Percentiles rank a stretch among this genome's conserved stretches.
Evolutionary conservation across 768 basidiomycete genomes (phyloP).

Genomic region (Exidia glandulosa): DNA sequence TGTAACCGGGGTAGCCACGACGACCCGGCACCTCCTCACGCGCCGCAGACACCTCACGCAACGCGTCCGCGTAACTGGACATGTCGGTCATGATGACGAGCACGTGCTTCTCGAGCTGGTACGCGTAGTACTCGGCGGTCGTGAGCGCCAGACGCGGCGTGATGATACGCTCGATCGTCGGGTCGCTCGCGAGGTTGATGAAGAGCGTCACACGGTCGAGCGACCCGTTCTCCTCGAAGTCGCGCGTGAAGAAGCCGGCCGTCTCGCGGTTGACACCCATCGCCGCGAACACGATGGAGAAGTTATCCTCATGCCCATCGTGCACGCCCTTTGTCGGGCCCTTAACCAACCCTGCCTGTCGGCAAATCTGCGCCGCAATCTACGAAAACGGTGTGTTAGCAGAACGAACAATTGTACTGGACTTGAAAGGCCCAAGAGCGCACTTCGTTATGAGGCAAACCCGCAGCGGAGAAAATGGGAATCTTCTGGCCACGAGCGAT

Average conservation of each 20-base stretch:
- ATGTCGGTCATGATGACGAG: conserved; percentile 98
- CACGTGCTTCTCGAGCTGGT: conserved; percentile 99
- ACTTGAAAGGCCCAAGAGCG: conserved; percentile 14
- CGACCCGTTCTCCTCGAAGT: conserved; percentile 98
- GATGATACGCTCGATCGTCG: conserved; percentile 99
- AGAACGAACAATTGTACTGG: conserved; percentile 2
- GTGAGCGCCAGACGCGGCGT: conserved; percentile 96
- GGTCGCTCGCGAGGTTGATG: conserved; percentile 97
- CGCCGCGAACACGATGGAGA: conserved; percentile 98
- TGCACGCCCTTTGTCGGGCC: conserved; percentile 94
- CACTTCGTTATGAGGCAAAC: conserved; percentile 97
- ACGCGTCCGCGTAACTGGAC: conserved; percentile 94
- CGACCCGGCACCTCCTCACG: conserved; percentile 99
- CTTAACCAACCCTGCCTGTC: conserved; percentile 95
- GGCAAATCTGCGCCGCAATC: conserved; percentile 99
- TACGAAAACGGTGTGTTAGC: conserved; percentile 20
- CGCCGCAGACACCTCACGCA: conserved; percentile 96
- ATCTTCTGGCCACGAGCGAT: conserved; percentile 99
- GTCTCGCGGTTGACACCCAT: conserved; percentile 99
- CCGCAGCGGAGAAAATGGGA: conserved; percentile 98
- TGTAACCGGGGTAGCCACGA: conserved; percentile 95
- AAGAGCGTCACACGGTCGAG: conserved; percentile 96
- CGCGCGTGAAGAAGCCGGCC: conserved; percentile 98
- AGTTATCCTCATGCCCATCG: conserved; percentile 99
- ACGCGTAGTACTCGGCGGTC: conserved; percentile 98